Evolutionary conservation across 305 asterid genomes (phyloP), one percentile per base, ranked within the genome.

Genomic region (Fraxinus dipetala): DNA sequence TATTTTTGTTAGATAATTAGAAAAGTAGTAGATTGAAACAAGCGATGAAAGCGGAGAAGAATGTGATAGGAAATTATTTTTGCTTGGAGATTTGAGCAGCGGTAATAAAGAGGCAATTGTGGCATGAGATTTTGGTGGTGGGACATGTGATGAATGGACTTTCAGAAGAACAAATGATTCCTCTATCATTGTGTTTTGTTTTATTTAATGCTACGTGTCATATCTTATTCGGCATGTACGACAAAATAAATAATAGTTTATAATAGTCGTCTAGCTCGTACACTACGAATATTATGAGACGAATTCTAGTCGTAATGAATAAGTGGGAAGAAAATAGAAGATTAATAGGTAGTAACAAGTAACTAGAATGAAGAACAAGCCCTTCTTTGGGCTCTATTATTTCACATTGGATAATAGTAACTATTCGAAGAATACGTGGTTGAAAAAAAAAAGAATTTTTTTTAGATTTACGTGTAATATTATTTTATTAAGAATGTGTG

Each of bases 11-110:
- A 0, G 26, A 61, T 13, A 16, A 28, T 7, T 5, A 13, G 22
- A 34, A 77, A 78, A 22, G 70, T 43, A 79, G 45, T 77, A 35
- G 32, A 31, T 40, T 36, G 80, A 79, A 74, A 78, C 2, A 45
- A 74, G 86, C 91, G 87, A 87, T 45, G 88, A 82, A 80, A 87
- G 91, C 89, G 91, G 91, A n/a, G 13, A 1, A 48, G 36, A 40
- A 75, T 75, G 10, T 76, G 70, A 76, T 16, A 3, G n/a, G 45
- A 14, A 11, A 28, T 9, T 43, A 7, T 0, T 76, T 45, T 69
- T n/a, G 59, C 30, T 77, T 78, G 88, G 82, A 80, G 85, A 84
- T 83, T 81, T 78, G 86, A 84, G 79, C 22, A 82, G 85, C 84
- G 86, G 85, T 79, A 78, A 85, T 63, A 61, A 75, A 84, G 83